Evolutionary conservation across 768 basidiomycete species (phyloP).

Genomic region (Suillus luteus): DNA sequence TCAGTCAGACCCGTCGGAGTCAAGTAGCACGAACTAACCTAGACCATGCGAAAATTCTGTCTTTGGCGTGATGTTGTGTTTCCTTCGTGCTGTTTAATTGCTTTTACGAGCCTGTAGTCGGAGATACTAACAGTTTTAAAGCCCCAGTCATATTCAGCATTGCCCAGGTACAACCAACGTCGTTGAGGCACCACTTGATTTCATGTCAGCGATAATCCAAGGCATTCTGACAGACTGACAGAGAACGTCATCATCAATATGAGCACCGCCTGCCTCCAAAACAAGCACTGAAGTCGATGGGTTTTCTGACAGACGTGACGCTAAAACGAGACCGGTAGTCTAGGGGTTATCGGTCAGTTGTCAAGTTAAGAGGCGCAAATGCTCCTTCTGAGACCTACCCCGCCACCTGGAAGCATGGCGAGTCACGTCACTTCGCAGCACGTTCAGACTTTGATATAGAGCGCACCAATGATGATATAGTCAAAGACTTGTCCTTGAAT

Average conservation of each 20-base stretch:
- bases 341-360: background rate
- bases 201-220: background rate
- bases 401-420: background rate
- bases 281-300: background rate
- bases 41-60: background rate
- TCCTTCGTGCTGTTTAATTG: background rate
- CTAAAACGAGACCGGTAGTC: background rate
- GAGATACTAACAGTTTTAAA: background rate
- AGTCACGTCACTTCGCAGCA: background rate
- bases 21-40: background rate
- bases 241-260: background rate
- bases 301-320: background rate
- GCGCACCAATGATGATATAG: background rate
- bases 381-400: background rate
- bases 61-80: constrained; percentile 2
- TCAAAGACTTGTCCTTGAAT: background rate
- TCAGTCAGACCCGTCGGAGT: background rate
- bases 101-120: background rate
- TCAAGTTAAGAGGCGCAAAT: background rate
- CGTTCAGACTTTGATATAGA: background rate
- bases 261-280: background rate
- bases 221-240: background rate
- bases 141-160: background rate
- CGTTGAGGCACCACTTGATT: background rate
- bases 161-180: background rate